A percentile compares a stretch with the other conserved stretches of the same genome.
Conservation (phyloP, 176 grass and related monocot species). For the Raddia distichophylla region DNA sequence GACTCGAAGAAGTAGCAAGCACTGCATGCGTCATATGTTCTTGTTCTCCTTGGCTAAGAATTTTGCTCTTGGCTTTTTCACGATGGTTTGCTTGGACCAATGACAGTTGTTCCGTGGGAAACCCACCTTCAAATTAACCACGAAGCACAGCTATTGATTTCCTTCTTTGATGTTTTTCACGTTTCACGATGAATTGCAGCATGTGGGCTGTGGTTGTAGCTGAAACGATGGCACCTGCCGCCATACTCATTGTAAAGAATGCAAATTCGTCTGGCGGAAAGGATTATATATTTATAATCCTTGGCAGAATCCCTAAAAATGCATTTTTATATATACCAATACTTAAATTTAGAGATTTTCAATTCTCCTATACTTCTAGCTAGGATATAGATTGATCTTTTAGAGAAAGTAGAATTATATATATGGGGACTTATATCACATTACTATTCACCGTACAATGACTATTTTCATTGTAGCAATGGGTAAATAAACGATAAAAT, state of each 20-base stretch:
- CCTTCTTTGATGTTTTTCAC: neutral
- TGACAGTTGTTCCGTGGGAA: neutral
- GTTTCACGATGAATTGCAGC: neutral
- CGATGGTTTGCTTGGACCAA: conserved; percentile 8
- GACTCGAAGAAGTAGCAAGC: neutral
- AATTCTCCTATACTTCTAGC: too few relatives aligned
- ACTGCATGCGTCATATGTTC: conserved; percentile 17
- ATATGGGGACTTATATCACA: too few relatives aligned
- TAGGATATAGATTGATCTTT: too few relatives aligned
- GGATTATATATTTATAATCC: too few relatives aligned
- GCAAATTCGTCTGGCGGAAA: too few relatives aligned
- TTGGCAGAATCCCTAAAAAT: too few relatives aligned
- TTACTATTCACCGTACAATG: too few relatives aligned
- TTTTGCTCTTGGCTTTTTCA: conserved; percentile 3
- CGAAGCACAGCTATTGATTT: neutral
- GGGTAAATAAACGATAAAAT: too few relatives aligned
- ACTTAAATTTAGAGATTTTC: too few relatives aligned
- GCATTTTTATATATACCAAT: too few relatives aligned
- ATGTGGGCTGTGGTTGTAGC: neutral
- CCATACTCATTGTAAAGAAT: neutral
- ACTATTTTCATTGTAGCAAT: too few relatives aligned
- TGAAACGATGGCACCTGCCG: neutral
- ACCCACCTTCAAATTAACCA: neutral
- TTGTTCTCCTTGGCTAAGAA: conserved; percentile 12
- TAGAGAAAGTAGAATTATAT: too few relatives aligned